phyloP scores from a whole-genome alignment of 192 early-diverging fungal genomes.

The Backusella morwellensis region DNA sequence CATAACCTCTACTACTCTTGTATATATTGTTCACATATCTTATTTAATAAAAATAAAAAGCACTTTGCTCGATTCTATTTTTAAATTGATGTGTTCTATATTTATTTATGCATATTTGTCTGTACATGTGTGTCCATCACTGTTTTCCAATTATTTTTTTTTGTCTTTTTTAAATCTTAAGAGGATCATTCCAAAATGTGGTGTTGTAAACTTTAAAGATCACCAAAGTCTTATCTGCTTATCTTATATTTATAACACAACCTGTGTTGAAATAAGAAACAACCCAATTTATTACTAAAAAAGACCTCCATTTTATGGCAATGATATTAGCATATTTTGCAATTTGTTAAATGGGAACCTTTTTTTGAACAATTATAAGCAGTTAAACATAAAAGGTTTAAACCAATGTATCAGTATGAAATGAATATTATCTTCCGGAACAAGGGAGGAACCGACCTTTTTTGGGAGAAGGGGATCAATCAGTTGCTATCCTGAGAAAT shows the following conservation, averaged over 20 bases:
- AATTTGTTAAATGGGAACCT: background rate
- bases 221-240: too few species aligned
- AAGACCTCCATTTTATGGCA: background rate
- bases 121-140: background rate
- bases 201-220: too few species aligned
- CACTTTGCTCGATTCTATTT: background rate
- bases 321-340: background rate
- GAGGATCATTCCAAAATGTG: too few species aligned
- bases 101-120: background rate
- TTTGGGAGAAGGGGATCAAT: background rate
- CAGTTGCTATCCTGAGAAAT: background rate
- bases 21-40: background rate
- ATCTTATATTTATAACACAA: background rate
- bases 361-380: background rate
- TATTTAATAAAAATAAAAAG: background rate
- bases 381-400: background rate
- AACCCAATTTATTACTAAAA: background rate
- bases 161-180: too few species aligned
- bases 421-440: background rate
- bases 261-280: background rate
- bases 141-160: background rate
- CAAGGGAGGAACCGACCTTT: background rate
- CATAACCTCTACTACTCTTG: background rate
- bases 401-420: background rate
- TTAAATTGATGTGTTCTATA: background rate